Base-by-base conservation (phyloP, 805 yeast species). In the Candida takata region DNA sequence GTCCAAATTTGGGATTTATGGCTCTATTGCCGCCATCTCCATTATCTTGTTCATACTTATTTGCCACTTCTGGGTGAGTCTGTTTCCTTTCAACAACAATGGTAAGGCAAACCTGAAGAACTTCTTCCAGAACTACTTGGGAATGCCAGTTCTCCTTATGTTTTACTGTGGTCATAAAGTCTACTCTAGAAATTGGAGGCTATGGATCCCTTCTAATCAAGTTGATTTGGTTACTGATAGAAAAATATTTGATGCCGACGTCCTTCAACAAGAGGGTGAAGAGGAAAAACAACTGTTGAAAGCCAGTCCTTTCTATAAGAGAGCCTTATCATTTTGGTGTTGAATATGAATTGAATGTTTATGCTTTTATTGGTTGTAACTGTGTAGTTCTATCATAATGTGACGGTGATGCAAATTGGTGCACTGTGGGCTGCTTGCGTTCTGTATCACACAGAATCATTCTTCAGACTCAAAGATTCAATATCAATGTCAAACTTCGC, bases 61-160 rank as follows among this genome's bases (percentile, higher is more conserved):
- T 30, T 79, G 74, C 3, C 83, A 77, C 50, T 74, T 78, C 54
- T 79, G 82, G 78, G 67, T 76, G 27, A 78, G 83, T 6, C 57
- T 77, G 34, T 76, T 65, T 49, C 83, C 85, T 21, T 55, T 79
- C 27, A 72, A 49, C 8, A 34, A 31, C 13, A 70, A 72, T 9
- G 57, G 47, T 6, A 29, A 60, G 13, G 64, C 61, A 36, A 44
- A 47, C 39, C 68, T 63, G 9, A 49, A 46, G 23, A 54, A 54
- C 5, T 75, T 75, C 57, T 72, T 76, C 63, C 62, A 73, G 49
- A 57, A 67, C 39, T 74, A 76, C 57, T 52, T 73, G 41, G 70
- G 74, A 26, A 58, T 70, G 29, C 64, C 69, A 13, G 62, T 69
- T 24, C 62, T 70, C 57, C 40, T 75, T 24, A 47, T 65, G 1